Percentiles rank a stretch among this genome's conserved stretches.
Conservation (phyloP, 257 asterid genomes). For the Agastache rugosa region DNA sequence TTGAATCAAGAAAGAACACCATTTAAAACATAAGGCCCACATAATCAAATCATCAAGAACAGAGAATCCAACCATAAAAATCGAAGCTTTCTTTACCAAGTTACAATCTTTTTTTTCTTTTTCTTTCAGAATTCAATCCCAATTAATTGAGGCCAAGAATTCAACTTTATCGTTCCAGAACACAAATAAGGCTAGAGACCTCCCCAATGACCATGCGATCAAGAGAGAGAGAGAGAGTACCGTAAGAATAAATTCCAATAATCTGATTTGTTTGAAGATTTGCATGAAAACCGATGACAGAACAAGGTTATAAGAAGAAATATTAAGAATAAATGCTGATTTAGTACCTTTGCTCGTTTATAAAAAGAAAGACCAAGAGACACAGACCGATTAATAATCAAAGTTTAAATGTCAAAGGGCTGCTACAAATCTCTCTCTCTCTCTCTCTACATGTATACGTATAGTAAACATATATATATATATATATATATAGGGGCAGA, state of each 20-base stretch:
- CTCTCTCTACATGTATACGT: background rate
- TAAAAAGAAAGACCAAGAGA: constrained; percentile 28
- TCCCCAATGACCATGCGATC: constrained; percentile 21
- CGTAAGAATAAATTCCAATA: background rate
- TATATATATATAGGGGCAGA: too few species aligned
- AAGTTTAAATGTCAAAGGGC: constrained; percentile 43
- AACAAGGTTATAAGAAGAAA: background rate
- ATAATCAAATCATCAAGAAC: constrained; percentile 18
- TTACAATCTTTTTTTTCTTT: background rate
- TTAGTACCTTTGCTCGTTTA: background rate
- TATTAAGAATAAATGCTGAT: constrained; percentile 19
- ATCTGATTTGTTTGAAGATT: background rate
- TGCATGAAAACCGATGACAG: constrained; percentile 11
- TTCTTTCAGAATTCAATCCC: background rate
- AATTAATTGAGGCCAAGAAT: constrained; percentile 1
- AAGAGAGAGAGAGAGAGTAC: constrained; percentile 15
- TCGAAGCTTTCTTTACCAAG: constrained; percentile 20
- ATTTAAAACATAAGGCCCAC: background rate
- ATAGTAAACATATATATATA: background rate
- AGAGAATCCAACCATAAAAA: constrained; percentile 14
- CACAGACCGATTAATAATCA: constrained; percentile 19
- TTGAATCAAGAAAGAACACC: background rate
- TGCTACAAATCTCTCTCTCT: constrained; percentile 32
- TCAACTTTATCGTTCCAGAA: constrained; percentile 22
- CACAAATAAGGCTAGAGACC: background rate